These are phyloP conservation scores for Gelatoporia subvermispora DNA, from an alignment of 768 basidiomycete genomes.

Conservation along the genomic window DNA sequence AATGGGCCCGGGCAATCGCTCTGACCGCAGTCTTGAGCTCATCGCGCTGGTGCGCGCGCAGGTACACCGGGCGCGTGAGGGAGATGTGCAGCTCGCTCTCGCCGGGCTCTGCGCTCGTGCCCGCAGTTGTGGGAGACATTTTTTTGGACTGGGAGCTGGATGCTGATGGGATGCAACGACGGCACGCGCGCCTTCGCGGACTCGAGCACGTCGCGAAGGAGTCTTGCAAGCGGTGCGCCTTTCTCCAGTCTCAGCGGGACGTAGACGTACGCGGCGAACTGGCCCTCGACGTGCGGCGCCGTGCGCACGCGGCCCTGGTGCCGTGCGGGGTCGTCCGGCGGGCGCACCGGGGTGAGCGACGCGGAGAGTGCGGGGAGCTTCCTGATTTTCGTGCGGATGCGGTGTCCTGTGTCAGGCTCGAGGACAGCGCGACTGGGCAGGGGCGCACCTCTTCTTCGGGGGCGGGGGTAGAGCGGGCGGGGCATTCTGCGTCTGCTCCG, in stretches of 20 bases:
- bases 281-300: slow-evolving; percentile 80
- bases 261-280: slow-evolving; percentile 78
- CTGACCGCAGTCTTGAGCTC: slow-evolving; percentile 63
- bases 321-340: slow-evolving; percentile 66
- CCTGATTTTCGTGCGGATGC: slow-evolving; percentile 5
- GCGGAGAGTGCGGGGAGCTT: slow-evolving; percentile 59
- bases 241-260: slow-evolving; percentile 50
- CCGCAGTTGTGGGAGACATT: not conserved
- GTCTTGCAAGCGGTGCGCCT: slow-evolving; percentile 37
- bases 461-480: not conserved
- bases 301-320: slow-evolving; percentile 83
- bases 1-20: slow-evolving; percentile 39
- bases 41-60: slow-evolving; percentile 76
- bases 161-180: slow-evolving; percentile 41
- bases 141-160: too few species aligned
- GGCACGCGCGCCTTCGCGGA: slow-evolving; percentile 43
- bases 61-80: slow-evolving; percentile 74
- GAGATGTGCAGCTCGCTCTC: slow-evolving; percentile 72
- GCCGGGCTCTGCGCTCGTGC: slow-evolving; percentile 1
- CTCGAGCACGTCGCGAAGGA: slow-evolving; percentile 41
- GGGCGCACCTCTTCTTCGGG: slow-evolving; percentile 6
- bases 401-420: too few species aligned
- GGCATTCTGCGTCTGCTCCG: not conserved
- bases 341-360: slow-evolving; percentile 41
- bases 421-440: not conserved